These are phyloP conservation scores for Penicillium riverlandense DNA, from an alignment of 495 filamentous ascomycete genomes.

Conservation along the genomic window DNA sequence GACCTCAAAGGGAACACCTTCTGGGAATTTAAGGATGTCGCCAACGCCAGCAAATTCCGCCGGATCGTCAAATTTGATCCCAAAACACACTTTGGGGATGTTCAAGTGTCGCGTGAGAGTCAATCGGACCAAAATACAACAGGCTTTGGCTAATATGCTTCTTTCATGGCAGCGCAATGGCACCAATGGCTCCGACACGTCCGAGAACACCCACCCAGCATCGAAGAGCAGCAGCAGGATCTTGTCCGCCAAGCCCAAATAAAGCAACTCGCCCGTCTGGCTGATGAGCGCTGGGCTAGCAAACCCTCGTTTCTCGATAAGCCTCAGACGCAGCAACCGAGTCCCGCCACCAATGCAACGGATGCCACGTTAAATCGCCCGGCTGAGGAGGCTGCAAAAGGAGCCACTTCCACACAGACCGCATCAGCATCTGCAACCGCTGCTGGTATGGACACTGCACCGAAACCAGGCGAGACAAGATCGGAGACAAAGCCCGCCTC, in stretches of 20 bases:
- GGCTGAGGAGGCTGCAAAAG: neutral
- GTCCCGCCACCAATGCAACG: constrained; percentile 25
- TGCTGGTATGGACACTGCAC: no score
- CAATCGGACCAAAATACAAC: neutral
- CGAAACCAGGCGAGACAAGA: no score
- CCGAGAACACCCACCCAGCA: constrained; percentile 58
- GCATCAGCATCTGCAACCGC: neutral
- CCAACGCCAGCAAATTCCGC: constrained; percentile 46
- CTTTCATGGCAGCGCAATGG: constrained; percentile 62
- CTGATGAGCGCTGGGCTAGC: constrained; percentile 80
- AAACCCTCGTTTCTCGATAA: constrained; percentile 60
- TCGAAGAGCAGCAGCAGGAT: constrained; percentile 70
- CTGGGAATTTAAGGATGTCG: constrained; percentile 77
- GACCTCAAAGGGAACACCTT: constrained; percentile 89
- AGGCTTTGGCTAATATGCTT: constrained; percentile 1
- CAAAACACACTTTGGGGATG: constrained; percentile 58
- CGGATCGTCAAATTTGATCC: constrained; percentile 63
- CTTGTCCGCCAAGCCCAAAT: constrained; percentile 58
- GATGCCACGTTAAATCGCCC: constrained; percentile 22
- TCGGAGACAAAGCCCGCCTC: constrained; percentile 3
- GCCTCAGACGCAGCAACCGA: constrained; percentile 41
- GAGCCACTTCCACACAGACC: constrained; percentile 3
- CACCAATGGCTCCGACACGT: constrained; percentile 94
- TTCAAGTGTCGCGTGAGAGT: constrained; percentile 52
- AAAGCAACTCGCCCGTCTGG: constrained; percentile 65